These are phyloP conservation scores for Ophiocordyceps camponoti-leonardi DNA, from an alignment of 2,329 filamentous ascomycete species.

Conservation along the genomic window DNA sequence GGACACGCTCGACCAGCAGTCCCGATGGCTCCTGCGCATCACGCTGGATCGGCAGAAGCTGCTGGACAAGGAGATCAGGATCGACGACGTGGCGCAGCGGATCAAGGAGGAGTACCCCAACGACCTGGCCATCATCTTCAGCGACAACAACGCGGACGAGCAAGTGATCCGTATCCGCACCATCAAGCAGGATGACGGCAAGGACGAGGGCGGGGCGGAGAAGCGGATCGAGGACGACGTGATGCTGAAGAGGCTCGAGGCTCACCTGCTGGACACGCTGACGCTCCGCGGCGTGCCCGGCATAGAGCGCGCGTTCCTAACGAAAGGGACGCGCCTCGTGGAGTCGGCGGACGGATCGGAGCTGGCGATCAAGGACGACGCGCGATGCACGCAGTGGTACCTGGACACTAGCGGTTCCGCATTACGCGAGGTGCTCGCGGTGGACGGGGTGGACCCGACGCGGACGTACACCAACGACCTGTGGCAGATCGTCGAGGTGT, in stretches of 20 bases:
- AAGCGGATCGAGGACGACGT: constrained; percentile 64
- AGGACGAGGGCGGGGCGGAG: constrained; percentile 45
- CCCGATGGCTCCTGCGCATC: constrained; percentile 88
- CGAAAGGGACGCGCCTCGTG: constrained; percentile 56
- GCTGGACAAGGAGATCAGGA: constrained; percentile 81
- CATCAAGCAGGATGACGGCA: constrained; percentile 49
- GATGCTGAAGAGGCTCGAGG: constrained; percentile 81
- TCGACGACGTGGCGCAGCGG: constrained; percentile 75
- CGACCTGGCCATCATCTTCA: constrained; percentile 86
- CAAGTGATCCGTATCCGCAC: constrained; percentile 88
- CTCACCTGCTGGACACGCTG: constrained; percentile 78
- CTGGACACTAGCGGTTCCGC: constrained; percentile 88
- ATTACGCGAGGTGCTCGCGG: constrained; percentile 65
- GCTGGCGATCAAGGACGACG: constrained; percentile 54
- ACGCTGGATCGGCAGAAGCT: constrained; percentile 86
- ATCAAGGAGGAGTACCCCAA: constrained; percentile 80
- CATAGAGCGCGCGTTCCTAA: constrained; percentile 85
- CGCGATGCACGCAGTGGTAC: constrained; percentile 78
- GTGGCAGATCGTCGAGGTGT: constrained; percentile 83
- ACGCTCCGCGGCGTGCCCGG: constrained; percentile 81
- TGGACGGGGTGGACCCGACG: constrained; percentile 73
- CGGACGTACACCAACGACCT: constrained; percentile 92
- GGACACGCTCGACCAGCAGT: constrained; percentile 53
- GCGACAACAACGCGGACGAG: constrained; percentile 92
- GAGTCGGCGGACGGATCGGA: constrained; percentile 54